Conservation (phyloP, 2,329 filamentous ascomycete species). For the Nannizziopsis barbatae region DNA sequence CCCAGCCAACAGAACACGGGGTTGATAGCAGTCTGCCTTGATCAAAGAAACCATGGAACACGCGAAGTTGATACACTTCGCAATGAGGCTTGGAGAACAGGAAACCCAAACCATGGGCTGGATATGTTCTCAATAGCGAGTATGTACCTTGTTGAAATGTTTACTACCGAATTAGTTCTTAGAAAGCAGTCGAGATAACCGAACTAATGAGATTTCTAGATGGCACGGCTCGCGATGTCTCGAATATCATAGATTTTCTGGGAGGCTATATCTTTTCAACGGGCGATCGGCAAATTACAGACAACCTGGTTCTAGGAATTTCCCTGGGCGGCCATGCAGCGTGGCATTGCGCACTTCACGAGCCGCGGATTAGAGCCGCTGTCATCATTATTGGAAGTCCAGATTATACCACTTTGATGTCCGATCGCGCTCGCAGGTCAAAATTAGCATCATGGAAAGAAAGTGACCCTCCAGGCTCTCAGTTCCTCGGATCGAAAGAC, state of each 20-base stretch:
- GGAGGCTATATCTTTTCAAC: conserved; percentile 60
- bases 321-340: conserved; percentile 78
- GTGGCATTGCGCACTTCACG: conserved; percentile 71
- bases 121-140: conserved; percentile 80
- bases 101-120: conserved; percentile 70
- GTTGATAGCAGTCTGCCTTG: conserved; percentile 72
- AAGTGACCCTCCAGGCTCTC: conserved; percentile 44
- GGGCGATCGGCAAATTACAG: conserved; percentile 38
- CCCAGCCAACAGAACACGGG: conserved; percentile 37
- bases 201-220: conserved; percentile 26
- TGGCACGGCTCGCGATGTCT: conserved; percentile 63
- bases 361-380: conserved; percentile 65
- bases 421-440: conserved; percentile 61
- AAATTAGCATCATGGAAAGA: conserved; percentile 52
- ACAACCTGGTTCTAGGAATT: conserved; percentile 68
- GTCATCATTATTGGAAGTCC: conserved; percentile 80
- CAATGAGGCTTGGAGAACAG: conserved; percentile 68
- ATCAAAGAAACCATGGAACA: conserved; percentile 84
- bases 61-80: conserved; percentile 54
- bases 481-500: conserved; percentile 64
- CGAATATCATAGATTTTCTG: conserved; percentile 63
- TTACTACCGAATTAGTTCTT: not conserved
- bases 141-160: conserved; percentile 27
- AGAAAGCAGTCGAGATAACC: too few species aligned
- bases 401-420: conserved; percentile 73